Evolutionary conservation across 2,329 filamentous ascomycete species (phyloP).

Genomic region (Colletotrichum nymphaeae): DNA sequence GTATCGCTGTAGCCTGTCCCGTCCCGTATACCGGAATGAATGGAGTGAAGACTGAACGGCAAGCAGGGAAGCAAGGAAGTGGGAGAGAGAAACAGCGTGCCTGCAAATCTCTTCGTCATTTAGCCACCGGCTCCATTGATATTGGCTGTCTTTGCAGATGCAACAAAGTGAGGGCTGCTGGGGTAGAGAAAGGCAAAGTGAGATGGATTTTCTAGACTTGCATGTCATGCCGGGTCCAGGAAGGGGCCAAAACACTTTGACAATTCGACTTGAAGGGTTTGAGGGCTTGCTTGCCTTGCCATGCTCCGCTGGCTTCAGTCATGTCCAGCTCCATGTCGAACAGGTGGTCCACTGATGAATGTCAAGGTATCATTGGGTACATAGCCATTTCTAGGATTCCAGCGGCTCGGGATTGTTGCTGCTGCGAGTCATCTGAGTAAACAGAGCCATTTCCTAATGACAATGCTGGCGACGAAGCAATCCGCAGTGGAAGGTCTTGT

Average conservation of each 20-base stretch:
- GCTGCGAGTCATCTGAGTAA: slow-evolving; percentile 26
- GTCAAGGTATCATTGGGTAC: too few relatives aligned
- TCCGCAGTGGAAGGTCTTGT: background rate
- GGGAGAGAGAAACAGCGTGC: background rate
- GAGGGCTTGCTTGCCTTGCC: too few relatives aligned
- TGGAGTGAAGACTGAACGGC: background rate
- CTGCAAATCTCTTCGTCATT: slow-evolving; percentile 19
- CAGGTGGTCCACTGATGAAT: too few relatives aligned
- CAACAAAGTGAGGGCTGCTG: background rate
- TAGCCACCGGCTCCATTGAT: background rate
- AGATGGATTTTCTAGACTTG: background rate
- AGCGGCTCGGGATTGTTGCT: background rate
- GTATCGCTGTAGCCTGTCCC: background rate
- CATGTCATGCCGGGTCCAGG: slow-evolving; percentile 12
- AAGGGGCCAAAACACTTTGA: slow-evolving; percentile 9
- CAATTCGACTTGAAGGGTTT: background rate
- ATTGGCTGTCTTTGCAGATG: slow-evolving; percentile 14
- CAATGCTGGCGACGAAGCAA: background rate
- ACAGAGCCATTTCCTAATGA: background rate
- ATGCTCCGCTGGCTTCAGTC: too few relatives aligned
- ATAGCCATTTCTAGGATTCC: background rate
- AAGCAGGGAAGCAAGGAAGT: slow-evolving; percentile 5
- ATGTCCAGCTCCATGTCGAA: background rate
- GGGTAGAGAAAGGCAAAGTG: background rate
- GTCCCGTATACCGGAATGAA: background rate